Conservation (phyloP, 2,329 filamentous ascomycete species). For the Penicillium frequentans region DNA sequence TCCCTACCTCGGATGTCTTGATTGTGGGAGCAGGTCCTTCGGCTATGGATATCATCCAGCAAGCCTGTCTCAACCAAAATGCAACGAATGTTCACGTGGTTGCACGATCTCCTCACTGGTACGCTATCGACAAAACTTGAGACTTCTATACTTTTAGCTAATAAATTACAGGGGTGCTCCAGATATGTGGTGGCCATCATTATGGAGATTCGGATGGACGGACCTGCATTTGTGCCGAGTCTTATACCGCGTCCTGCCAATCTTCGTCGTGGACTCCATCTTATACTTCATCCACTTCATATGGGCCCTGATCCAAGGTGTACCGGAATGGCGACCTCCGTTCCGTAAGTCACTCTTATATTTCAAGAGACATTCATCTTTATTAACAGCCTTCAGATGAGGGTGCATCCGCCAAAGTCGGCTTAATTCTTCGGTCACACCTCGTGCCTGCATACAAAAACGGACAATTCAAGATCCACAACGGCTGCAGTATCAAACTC, state of each 20-base stretch:
- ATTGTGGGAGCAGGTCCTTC: conserved; percentile 5
- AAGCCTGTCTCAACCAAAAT: conserved; percentile 3
- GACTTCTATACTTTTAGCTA: neutral
- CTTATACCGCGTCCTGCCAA: conserved; percentile 1
- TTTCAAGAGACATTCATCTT: no score
- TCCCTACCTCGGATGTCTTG: conserved; percentile 4
- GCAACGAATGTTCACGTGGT: conserved; percentile 3
- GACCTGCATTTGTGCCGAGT: conserved; percentile 4
- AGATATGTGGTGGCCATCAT: conserved; percentile 7
- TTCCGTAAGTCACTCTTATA: no score
- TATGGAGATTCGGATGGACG: conserved; percentile 4
- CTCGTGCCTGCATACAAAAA: conserved; percentile 4
- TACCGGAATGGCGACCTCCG: conserved; percentile 5
- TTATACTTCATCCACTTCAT: conserved; percentile 4
- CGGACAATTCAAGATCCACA: conserved; percentile 5
- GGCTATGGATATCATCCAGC: conserved; percentile 5
- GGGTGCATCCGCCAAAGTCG: conserved; percentile 4
- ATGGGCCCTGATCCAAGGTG: conserved; percentile 5
- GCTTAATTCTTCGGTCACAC: conserved; percentile 2
- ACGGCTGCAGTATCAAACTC: conserved; percentile 2
- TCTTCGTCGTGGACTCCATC: conserved; percentile 6
- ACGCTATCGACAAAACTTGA: neutral
- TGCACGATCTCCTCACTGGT: conserved; percentile 6
- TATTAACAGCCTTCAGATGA: neutral
- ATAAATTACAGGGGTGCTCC: neutral